Evolutionary conservation across 176 grass and related monocot species (phyloP), one percentile per base, ranked within the genome.

Genomic region (Tuctoria greenei): DNA sequence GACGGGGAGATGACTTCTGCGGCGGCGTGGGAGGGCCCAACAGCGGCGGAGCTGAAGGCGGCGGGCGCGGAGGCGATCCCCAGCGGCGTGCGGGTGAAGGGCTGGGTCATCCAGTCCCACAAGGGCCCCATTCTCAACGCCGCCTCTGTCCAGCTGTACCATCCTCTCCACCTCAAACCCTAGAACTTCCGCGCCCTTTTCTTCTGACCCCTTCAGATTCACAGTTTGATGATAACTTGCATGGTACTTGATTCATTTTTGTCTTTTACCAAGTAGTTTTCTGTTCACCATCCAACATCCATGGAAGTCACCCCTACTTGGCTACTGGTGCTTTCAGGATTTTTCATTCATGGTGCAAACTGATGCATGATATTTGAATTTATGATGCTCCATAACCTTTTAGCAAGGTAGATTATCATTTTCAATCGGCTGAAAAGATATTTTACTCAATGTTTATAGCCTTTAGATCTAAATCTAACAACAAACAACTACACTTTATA

Each of bases 61-160:
- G 91, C 82, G 4, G 87, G 85, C 28, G 95, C 87, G 16, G 85
- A 90, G 84, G 58, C 24, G 35, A 90, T 95, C 14, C 73, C 85
- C 10, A 74, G 70, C 6, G 91, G 95, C 26, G 66, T 99, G 34
- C 76, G 47, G 42, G 46, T 95, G 36, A 92, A 90, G 67, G 91
- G 91, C 10, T 99, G 91, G 95, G 39, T 40, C 34, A 62, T 95
- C 82, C 84, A 95, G 75, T 88, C 95, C 58, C 69, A 61, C 85
- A 95, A 92, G 35, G 82, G 89, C 4, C 69, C 87, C 73, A 99
- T 99, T 77, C 87, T 99, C 73, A 88, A 87, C 73, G 89, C 95
- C 17, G 51, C 87, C 61, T 81, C 89, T 37, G 26, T 87, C 16
- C 80, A 82, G 20, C 79, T 82, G 95, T 99, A 88, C 58, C 73